Evolutionary conservation across 2,329 filamentous ascomycete genomes (phyloP).

Genomic region (Colletotrichum camelliae): DNA sequence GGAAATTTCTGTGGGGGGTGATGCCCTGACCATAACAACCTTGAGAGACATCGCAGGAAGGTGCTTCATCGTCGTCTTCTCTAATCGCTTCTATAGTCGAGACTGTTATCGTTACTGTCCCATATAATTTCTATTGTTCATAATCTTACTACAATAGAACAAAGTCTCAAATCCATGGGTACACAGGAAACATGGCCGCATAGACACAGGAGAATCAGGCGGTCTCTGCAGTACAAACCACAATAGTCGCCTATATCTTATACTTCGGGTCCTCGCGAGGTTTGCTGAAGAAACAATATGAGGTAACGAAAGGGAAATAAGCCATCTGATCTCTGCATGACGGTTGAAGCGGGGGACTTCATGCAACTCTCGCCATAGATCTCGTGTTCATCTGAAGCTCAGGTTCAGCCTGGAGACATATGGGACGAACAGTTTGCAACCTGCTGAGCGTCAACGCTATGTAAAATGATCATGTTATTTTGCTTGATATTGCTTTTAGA

Average conservation of each 20-base stretch:
- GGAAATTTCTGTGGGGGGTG: not conserved
- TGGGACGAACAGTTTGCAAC: not conserved
- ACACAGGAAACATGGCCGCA: not conserved
- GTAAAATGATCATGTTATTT: not conserved
- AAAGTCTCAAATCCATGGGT: not conserved
- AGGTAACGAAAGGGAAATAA: not conserved
- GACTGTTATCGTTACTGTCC: too few relatives aligned
- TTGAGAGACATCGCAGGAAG: not conserved
- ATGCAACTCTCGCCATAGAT: not conserved
- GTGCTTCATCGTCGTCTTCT: too few relatives aligned
- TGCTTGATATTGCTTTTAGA: not conserved
- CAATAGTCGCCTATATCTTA: too few relatives aligned
- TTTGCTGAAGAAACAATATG: not conserved
- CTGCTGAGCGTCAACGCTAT: not conserved
- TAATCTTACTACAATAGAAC: not conserved
- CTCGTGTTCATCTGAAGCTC: not conserved
- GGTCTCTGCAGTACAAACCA: too few relatives aligned
- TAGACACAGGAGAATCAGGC: too few relatives aligned
- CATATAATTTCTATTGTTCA: not conserved
- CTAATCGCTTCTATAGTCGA: too few relatives aligned
- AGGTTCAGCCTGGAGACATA: not conserved
- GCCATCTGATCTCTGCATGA: not conserved
- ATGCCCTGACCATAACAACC: not conserved
- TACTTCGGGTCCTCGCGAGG: not conserved
- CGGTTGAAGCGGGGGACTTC: not conserved